Evolutionary conservation across 1,139 yeast genomes (phyloP), one percentile per base, ranked within the genome.

Genomic region (Pichia sp.): DNA sequence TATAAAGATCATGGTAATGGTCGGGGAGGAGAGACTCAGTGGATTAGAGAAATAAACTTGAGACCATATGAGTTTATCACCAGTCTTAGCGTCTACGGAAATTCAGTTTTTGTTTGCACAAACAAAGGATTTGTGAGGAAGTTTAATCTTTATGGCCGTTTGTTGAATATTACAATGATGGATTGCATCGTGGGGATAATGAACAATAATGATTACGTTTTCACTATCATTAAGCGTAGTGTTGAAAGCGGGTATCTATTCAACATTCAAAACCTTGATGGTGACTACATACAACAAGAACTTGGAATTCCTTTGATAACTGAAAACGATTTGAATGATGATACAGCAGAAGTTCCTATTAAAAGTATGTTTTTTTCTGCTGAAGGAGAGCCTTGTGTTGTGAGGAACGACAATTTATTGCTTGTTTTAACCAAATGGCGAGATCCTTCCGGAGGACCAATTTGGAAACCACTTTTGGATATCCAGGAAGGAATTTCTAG

Each of bases 381-480:
- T 46, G 91, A 86, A 57, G 87, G 87, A 45, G 96, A 91, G 68
- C 99, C 99, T 1, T 87, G 95, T 58, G 68, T 91, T 19, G 87
- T 85, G 51, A 90, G 91, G 12, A 81, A 84, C 12, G 90, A 85
- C 59, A 90, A 90, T 55, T 78, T 85, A 3, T 72, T 93, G 44
- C 68, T 87, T 39, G 79, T 87, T 0, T 72, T 93, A 42, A 75
- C 84, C 25, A 80, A 83, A 58, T 91, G 98, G 97, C 75, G 96
- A 62, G 79, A 77, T 39, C 73, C 86, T 1, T 30, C 16, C 13
- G 70, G 78, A 46, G 95, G 90, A 66, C 83, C 96, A 3, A 76
- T 82, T 60, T 93, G 98, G 97, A 74, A 88, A 10, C 98, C 98
- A 1, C 64, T 91, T n/a, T 71, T 91, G 53, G 87, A 88, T 64